phyloP scores from a whole-genome alignment of 2,329 filamentous ascomycete species.

The Conoideocrella luteorostrata region DNA sequence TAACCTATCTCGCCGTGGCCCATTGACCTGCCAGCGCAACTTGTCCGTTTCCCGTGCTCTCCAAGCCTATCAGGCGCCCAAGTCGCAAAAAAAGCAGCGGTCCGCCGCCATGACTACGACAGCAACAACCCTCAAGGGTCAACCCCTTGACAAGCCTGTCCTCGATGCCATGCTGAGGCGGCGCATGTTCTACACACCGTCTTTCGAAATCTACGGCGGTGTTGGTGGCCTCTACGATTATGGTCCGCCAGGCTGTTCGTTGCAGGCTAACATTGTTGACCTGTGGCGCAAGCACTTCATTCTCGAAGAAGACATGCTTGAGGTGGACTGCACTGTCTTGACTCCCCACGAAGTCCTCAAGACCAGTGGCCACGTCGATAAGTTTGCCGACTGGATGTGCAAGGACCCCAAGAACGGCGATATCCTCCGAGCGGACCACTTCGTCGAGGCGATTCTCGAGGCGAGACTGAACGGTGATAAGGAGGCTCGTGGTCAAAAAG shows the following conservation, averaged over 20 bases:
- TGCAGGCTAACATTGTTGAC: slow-evolving; percentile 84
- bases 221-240: slow-evolving; percentile 89
- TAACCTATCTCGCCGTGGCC: slow-evolving; percentile 13
- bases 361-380: slow-evolving; percentile 93
- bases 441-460: slow-evolving; percentile 92
- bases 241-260: slow-evolving; percentile 78
- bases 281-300: slow-evolving; percentile 91
- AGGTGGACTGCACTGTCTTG: slow-evolving; percentile 89
- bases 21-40: slow-evolving; percentile 17
- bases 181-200: slow-evolving; percentile 88
- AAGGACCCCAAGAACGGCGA: slow-evolving; percentile 97
- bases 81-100: slow-evolving; percentile 17
- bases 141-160: slow-evolving; percentile 75
- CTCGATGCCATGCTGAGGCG: slow-evolving; percentile 84
- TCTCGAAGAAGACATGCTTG: slow-evolving; percentile 88
- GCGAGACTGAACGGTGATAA: slow-evolving; percentile 82
- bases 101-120: slow-evolving; percentile 38
- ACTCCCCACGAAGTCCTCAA: slow-evolving; percentile 92
- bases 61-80: slow-evolving; percentile 22
- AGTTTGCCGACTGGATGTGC: slow-evolving; percentile 99
- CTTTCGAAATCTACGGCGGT: slow-evolving; percentile 92
- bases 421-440: slow-evolving; percentile 91
- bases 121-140: slow-evolving; percentile 76
- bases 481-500: slow-evolving; percentile 78
- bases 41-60: slow-evolving; percentile 23